A percentile compares a stretch with the other conserved stretches of the same genome.
These are phyloP conservation scores for Magnusiomyces fungicola DNA, from an alignment of 1,139 yeast species.

Conservation along the genomic window DNA sequence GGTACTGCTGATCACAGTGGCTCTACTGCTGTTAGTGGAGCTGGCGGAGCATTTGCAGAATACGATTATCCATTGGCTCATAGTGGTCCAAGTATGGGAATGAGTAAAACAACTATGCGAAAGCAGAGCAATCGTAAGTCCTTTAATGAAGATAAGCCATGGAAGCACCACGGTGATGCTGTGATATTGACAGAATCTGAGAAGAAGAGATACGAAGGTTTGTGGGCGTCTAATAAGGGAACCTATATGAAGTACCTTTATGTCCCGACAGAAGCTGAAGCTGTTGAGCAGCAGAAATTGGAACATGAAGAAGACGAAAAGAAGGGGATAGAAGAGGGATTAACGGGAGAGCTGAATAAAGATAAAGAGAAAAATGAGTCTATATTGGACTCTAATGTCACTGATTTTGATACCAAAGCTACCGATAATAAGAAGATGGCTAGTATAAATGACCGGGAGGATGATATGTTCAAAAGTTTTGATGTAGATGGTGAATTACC, in stretches of 20 bases:
- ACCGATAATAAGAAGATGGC: too few relatives aligned
- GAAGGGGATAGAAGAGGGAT: neutral
- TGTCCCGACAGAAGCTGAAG: slow-evolving; percentile 23
- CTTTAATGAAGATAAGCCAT: slow-evolving; percentile 88
- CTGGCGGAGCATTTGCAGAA: neutral
- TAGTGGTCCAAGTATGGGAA: neutral
- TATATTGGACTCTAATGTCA: too few relatives aligned
- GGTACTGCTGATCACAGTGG: neutral
- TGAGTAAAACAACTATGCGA: slow-evolving; percentile 59
- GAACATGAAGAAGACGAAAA: neutral
- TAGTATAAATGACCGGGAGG: too few relatives aligned
- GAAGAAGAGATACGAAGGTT: slow-evolving; percentile 80
- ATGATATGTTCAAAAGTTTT: too few relatives aligned
- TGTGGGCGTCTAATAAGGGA: slow-evolving; percentile 87
- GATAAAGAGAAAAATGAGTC: neutral
- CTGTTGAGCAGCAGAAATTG: slow-evolving; percentile 9
- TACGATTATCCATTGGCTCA: neutral
- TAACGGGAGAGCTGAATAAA: neutral
- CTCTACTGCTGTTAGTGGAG: neutral
- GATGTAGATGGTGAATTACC: too few relatives aligned
- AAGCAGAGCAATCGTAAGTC: slow-evolving; percentile 44
- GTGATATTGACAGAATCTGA: slow-evolving; percentile 60
- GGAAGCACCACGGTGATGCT: slow-evolving; percentile 78
- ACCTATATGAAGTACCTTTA: slow-evolving; percentile 41
- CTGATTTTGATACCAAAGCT: too few relatives aligned